Evolutionary conservation across 345 rosid genomes (phyloP), one percentile per base, ranked within the genome.

Genomic region (Heritiera littoralis): DNA sequence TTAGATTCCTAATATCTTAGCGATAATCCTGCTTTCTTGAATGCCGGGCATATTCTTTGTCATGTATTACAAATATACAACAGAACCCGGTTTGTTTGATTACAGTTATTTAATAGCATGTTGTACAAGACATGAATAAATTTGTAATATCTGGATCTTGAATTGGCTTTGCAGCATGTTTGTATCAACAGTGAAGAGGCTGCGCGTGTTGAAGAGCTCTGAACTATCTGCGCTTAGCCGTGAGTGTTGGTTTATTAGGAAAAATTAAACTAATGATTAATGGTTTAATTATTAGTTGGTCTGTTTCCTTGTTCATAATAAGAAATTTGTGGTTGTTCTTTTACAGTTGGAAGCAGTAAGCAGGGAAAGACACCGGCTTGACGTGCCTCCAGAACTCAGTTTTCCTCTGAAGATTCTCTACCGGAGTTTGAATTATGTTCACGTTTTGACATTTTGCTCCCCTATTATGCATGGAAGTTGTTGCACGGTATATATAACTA

Each of bases 111-210:
- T 46, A 46, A 69, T 69, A 12, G 0, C 7, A 46, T 69, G 11
- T 23, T 11, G n/a, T 13, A 69, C 41, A 10, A 48, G 18, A 9
- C 51, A 41, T 41, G 51, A 41, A 43, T 43, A 10, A n/a, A 41
- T 48, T 10, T n/a, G 14, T 73, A 14, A 74, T 15, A 30, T 59
- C 54, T 74, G 52, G n/a, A 17, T 18, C 51, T 15, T 30, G 32
- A 12, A n/a, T 51, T 52, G 51, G 51, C 0, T 43, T 81, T 76
- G 85, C 91, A 96, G 99, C 84, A 94, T 94, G 98, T 96, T 96
- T 86, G 95, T 88, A 46, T 90, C 97, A 7, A 89, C 94, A 0
- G 98, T 91, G 81, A 96, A 90, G 92, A 92, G 99, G 86, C 86
- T 96, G 71, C 95, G 98, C 3, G 94, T 92, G 77, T 83, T 94